Evolutionary conservation across 306 rosid genomes (phyloP), one percentile per base, ranked within the genome.

Genomic region (Malus sieversii): DNA sequence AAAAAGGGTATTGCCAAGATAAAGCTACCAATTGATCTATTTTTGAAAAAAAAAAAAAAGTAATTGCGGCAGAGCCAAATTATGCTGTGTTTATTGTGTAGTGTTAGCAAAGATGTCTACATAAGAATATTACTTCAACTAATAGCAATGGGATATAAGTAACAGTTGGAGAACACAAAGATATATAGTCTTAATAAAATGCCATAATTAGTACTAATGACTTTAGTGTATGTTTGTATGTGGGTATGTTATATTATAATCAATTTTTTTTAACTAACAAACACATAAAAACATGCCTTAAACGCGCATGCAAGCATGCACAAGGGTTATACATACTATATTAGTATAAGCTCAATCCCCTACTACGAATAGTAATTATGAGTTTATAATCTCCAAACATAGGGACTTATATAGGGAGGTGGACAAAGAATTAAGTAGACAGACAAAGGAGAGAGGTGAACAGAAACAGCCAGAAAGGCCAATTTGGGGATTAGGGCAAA

Each of bases 291-390:
- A 81, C 88, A 90, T 90, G 90, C 75, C 81, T 81, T 73, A 75
- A 88, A 85, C 84, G 83, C 96, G 96, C 98, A 87, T 89, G 98
- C 96, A 86, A 76, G 97, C 90, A 86, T 87, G 88, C 71, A 75
- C 63, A 76, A 79, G 61, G 61, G 53, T 45, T 20, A 80, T 6
- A 79, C 63, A 57, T 85, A 77, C 75, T 77, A 25, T 77, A 79
- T 48, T 81, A 79, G 75, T 40, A 72, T 44, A 51, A 51, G 75
- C 76, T 85, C 58, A 76, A 82, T 67, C 88, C 83, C 89, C 92
- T 76, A 79, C 75, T 79, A 75, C 70, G 85, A 89, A 81, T 59
- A 71, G 86, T 87, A 82, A 88, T 89, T 55, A 79, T 75, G 82
- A 70, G 87, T 90, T 85, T 85, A 87, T 86, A 69, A 82, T 86